Percentiles rank a stretch among this genome's conserved stretches.
Evolutionary conservation across 768 basidiomycete genomes (phyloP).

Genomic region (Termitomyces sp.): DNA sequence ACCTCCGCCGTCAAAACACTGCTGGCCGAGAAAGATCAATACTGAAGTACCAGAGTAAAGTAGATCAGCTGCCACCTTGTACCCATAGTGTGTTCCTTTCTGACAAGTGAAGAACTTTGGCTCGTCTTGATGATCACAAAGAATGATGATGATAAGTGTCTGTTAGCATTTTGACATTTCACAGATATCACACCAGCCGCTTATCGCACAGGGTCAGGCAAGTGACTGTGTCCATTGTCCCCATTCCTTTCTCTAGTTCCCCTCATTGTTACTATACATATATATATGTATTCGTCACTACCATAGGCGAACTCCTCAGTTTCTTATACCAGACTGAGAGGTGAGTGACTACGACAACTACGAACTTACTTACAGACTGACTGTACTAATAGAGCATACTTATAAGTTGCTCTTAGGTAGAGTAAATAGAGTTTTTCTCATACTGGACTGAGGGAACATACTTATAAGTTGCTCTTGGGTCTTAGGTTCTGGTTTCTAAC

Average conservation of each 20-base stretch:
- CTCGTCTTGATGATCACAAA: too few relatives aligned
- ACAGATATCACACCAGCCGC: too few relatives aligned
- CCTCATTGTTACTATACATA: not conserved
- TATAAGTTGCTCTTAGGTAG: not conserved
- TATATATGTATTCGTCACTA: not conserved
- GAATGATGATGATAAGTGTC: too few relatives aligned
- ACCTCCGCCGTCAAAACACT: too few relatives aligned
- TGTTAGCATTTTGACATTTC: too few relatives aligned
- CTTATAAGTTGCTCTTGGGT: not conserved
- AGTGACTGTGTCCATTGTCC: not conserved
- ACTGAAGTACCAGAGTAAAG: too few relatives aligned
- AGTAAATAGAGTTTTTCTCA: not conserved
- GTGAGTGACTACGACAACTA: not conserved
- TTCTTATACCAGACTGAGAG: not conserved
- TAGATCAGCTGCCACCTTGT: too few relatives aligned
- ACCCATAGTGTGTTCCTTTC: too few relatives aligned
- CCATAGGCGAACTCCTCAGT: not conserved
- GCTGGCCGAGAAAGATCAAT: not conserved
- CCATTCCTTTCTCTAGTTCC: not conserved
- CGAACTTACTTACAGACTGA: not conserved
- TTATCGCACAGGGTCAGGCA: too few relatives aligned
- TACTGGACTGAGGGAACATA: not conserved
- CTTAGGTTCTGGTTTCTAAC: too few relatives aligned
- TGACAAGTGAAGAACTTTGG: too few relatives aligned
- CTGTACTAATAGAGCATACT: not conserved